A percentile compares a stretch with the other conserved stretches of the same genome.
These are phyloP conservation scores for Leccinum boreale DNA, from an alignment of 768 basidiomycete genomes.

Conservation along the genomic window DNA sequence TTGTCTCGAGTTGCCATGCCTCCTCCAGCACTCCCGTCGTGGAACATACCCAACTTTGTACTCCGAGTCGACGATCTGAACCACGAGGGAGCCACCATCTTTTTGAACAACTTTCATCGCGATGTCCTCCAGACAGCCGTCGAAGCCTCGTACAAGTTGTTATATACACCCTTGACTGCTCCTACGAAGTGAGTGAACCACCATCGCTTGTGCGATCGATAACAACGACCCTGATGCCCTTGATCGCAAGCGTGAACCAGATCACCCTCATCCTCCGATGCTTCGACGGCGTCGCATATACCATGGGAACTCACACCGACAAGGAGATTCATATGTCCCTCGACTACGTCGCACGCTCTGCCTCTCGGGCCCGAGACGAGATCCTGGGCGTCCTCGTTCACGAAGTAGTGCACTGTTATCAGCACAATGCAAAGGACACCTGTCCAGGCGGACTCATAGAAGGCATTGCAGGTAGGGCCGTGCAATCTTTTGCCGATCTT, in stretches of 20 bases:
- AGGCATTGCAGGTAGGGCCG: slow-evolving; percentile 66
- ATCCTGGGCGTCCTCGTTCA: slow-evolving; percentile 69
- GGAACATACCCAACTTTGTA: slow-evolving; percentile 55
- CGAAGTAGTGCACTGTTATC: slow-evolving; percentile 79
- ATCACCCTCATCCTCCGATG: slow-evolving; percentile 59
- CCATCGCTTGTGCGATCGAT: not conserved
- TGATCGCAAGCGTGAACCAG: slow-evolving; percentile 41
- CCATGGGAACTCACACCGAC: slow-evolving; percentile 49
- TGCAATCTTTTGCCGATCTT: not conserved
- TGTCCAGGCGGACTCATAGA: slow-evolving; percentile 74
- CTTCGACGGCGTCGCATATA: slow-evolving; percentile 72
- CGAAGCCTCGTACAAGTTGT: slow-evolving; percentile 36
- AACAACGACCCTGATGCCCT: slow-evolving; percentile 7
- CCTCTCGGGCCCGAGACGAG: slow-evolving; percentile 50
- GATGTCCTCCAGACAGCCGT: slow-evolving; percentile 37
- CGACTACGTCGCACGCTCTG: slow-evolving; percentile 51
- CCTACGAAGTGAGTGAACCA: slow-evolving; percentile 44
- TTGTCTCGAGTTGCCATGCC: slow-evolving; percentile 17
- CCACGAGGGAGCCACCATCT: slow-evolving; percentile 56
- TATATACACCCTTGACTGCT: slow-evolving; percentile 44
- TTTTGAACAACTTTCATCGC: slow-evolving; percentile 49
- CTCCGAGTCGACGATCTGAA: slow-evolving; percentile 56
- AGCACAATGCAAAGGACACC: slow-evolving; percentile 57
- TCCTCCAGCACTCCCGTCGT: slow-evolving; percentile 31
- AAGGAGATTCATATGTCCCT: slow-evolving; percentile 78